Evolutionary conservation across 2,329 filamentous ascomycete genomes (phyloP).

Genomic region (Alternaria hordeiaustralica): DNA sequence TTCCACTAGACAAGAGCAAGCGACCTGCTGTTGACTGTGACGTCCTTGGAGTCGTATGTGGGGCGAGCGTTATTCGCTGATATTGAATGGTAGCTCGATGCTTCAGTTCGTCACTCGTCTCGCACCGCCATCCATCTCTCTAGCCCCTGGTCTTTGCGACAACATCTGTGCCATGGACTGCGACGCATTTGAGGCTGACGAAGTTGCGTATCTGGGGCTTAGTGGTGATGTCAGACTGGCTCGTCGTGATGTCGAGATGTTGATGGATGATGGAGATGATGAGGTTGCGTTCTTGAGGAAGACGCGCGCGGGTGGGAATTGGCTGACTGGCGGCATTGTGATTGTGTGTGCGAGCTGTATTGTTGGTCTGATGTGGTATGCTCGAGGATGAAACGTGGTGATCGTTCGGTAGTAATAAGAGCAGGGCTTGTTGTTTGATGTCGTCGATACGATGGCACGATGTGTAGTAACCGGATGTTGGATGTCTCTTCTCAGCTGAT

Average conservation of each 20-base stretch:
- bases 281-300: slow-evolving; percentile 31
- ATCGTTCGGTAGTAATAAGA: background rate
- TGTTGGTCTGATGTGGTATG: background rate
- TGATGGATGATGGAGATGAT: slow-evolving; percentile 10
- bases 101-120: slow-evolving; percentile 5
- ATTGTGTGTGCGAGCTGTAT: background rate
- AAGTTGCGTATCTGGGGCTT: slow-evolving; percentile 24
- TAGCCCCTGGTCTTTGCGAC: slow-evolving; percentile 31
- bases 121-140: background rate
- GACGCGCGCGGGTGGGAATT: slow-evolving; percentile 42
- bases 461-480: background rate
- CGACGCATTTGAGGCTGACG: slow-evolving; percentile 28
- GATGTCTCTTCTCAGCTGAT: background rate
- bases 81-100: background rate
- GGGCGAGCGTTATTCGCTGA: background rate
- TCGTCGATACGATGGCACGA: background rate
- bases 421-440: background rate
- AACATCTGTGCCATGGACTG: slow-evolving; percentile 31
- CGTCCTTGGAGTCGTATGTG: background rate
- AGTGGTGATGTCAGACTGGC: slow-evolving; percentile 16
- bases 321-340: slow-evolving; percentile 41
- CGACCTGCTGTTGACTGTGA: background rate
- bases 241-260: slow-evolving; percentile 6
- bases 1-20: background rate
- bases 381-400: background rate